phyloP scores from a whole-genome alignment of 2,329 filamentous ascomycete species.

The Ceratocystis harringtonii region DNA sequence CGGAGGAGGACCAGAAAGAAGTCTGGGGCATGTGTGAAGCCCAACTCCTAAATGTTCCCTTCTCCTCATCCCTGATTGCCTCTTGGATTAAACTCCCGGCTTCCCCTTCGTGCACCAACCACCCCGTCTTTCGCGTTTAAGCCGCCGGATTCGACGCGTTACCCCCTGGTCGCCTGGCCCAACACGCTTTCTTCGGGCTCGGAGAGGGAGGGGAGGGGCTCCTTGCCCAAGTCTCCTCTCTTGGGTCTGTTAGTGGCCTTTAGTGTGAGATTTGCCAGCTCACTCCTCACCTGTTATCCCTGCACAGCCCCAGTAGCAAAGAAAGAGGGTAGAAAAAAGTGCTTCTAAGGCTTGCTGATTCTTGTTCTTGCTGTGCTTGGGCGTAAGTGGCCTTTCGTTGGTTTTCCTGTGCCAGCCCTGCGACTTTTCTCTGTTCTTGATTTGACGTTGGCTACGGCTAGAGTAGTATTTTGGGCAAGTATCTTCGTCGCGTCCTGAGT shows the following conservation, averaged over 20 bases:
- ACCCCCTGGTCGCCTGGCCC: not conserved
- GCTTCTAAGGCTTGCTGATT: not conserved
- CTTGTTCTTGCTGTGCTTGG: not conserved
- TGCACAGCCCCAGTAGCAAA: not conserved
- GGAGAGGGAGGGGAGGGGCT: not conserved
- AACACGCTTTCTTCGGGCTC: not conserved
- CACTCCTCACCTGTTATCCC: not conserved
- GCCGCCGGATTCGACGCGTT: not conserved
- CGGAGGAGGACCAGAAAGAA: not conserved
- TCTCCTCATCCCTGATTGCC: not conserved
- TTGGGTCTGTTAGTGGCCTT: not conserved
- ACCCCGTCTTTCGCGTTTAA: not conserved
- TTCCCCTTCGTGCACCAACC: slow-evolving; percentile 1
- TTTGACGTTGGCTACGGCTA: not conserved
- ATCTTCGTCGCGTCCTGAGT: not conserved
- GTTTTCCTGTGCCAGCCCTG: not conserved
- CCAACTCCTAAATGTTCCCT: not conserved
- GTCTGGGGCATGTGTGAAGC: not conserved
- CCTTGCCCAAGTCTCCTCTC: not conserved
- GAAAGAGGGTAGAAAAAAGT: not conserved
- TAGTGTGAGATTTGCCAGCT: not conserved
- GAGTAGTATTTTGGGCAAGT: not conserved
- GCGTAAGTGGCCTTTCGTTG: not conserved
- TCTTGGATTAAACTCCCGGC: not conserved
- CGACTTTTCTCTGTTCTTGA: not conserved